Evolutionary conservation across 2,329 filamentous ascomycete species (phyloP).

Genomic region (Claviceps lovelessii): DNA sequence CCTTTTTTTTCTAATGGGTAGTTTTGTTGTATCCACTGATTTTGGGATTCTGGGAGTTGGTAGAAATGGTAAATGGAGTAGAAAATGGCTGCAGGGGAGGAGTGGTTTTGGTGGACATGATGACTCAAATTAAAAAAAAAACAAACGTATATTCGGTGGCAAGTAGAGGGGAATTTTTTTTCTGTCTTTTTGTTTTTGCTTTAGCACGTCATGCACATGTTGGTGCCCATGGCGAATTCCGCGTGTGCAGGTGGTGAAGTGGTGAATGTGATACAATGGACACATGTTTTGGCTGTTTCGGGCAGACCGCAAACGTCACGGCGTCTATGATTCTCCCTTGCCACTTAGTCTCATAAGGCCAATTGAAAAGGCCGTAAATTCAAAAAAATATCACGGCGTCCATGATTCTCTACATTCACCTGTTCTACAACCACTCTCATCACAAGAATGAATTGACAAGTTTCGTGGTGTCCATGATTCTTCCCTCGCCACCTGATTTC

Average conservation of each 20-base stretch:
- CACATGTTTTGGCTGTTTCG: background rate
- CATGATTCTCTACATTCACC: no score
- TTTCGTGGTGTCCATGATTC: no score
- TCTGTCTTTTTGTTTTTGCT: background rate
- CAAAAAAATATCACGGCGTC: no score
- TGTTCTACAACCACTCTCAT: no score
- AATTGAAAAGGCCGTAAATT: no score
- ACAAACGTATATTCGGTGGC: slow-evolving; percentile 2
- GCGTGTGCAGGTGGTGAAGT: background rate
- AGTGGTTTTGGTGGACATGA: background rate
- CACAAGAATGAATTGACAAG: no score
- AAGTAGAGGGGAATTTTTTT: slow-evolving; percentile 2
- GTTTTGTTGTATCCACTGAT: slow-evolving; percentile 13
- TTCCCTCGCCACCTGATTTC: no score
- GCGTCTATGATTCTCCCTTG: no score
- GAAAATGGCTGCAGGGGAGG: slow-evolving; percentile 2
- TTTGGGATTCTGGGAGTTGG: slow-evolving; percentile 20
- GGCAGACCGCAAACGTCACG: no score
- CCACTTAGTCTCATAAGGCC: no score
- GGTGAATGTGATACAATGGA: background rate
- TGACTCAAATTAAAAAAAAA: background rate
- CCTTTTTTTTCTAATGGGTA: slow-evolving; percentile 3
- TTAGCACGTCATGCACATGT: background rate
- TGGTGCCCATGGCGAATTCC: background rate
- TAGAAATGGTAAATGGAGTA: slow-evolving; percentile 17